Base-by-base conservation (phyloP, 2,329 filamentous ascomycete genomes). In the Cladophialophora psammophila region DNA sequence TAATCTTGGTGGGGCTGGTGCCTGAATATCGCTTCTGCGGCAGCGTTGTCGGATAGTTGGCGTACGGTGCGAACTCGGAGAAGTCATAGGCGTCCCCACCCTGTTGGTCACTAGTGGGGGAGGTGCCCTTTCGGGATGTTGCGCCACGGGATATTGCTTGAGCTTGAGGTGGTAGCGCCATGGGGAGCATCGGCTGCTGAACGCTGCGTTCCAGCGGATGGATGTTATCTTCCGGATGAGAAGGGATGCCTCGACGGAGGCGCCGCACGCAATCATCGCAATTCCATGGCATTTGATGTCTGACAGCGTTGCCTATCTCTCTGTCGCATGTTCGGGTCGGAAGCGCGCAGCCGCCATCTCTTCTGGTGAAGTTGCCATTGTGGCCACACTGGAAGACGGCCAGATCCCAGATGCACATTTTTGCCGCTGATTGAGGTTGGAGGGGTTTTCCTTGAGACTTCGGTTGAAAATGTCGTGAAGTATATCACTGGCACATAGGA, bases 1-100 rank as follows among this genome's bases (percentile, higher is more conserved):
- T 57, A 52, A 26, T 20, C 15, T 32, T 63, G 10, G 26, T 50
- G 13, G 42, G 53, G 31, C 53, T 55, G 31, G 32, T 18, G 13
- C 3, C 4, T 2, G 31, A 55, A 26, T n/a, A 7, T 1, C 34
- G 31, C 31, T 55, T 55, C 53, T 50, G 45, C 18, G 45, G 20
- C 18, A 50, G 45, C 8, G 18, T 26, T 20, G 45, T 26, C 45
- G 45, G 8, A 13, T 50, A 50, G 18, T 50, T 50, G 18, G 45
- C 18, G 45, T 50, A 50, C 18, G 26, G 18, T 10, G 45, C 45
- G 45, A 13, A 50, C 20, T 50, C 45, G 10, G 45, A 13, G 20
- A 31, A 50, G 45, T 50, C 45, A 12, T 50, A 50, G 18, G 18
- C 45, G 45, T 50, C 40, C 40, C n/a, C 40, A 5, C n/a, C 5